phyloP scores from a whole-genome alignment of 441 rosid species.

The Gossypium laxum region DNA sequence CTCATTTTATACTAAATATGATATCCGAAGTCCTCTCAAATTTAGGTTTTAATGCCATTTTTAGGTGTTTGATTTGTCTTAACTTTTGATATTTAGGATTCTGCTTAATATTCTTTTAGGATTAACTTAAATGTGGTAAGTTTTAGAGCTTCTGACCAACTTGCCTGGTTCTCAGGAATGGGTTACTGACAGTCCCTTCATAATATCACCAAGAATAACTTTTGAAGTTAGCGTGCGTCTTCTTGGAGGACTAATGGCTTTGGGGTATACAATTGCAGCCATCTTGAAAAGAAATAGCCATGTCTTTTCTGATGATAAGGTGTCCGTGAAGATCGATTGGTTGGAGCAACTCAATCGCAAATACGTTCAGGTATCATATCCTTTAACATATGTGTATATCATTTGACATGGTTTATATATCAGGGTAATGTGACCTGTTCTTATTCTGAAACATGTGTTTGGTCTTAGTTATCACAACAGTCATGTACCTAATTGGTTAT shows the following conservation, averaged over 20 bases:
- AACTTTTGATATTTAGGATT: not conserved
- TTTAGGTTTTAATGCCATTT: not conserved
- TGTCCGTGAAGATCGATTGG: conserved; percentile 89
- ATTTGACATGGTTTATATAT: not conserved
- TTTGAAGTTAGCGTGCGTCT: conserved; percentile 93
- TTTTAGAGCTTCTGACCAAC: conserved; percentile 15
- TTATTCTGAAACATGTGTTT: not conserved
- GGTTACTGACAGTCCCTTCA: conserved; percentile 95
- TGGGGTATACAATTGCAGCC: conserved; percentile 86
- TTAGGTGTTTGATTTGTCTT: not conserved
- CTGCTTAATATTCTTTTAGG: not conserved
- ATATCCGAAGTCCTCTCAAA: not conserved
- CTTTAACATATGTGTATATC: not conserved
- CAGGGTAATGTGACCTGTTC: not conserved
- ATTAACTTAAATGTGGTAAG: not conserved
- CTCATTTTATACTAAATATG: not conserved
- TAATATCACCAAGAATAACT: conserved; percentile 94
- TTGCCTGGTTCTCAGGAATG: conserved; percentile 62
- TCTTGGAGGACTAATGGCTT: conserved; percentile 93
- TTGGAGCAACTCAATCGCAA: conserved; percentile 85
- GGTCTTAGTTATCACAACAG: not conserved
- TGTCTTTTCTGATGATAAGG: conserved; percentile 57
- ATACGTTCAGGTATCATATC: conserved; percentile 65
- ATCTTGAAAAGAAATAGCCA: conserved; percentile 94
- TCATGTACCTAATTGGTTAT: conserved; percentile 4